A percentile compares a stretch with the other conserved stretches of the same genome.
Evolutionary conservation across 257 asterid species (phyloP).

Genomic region (Handroanthus guayacan): DNA sequence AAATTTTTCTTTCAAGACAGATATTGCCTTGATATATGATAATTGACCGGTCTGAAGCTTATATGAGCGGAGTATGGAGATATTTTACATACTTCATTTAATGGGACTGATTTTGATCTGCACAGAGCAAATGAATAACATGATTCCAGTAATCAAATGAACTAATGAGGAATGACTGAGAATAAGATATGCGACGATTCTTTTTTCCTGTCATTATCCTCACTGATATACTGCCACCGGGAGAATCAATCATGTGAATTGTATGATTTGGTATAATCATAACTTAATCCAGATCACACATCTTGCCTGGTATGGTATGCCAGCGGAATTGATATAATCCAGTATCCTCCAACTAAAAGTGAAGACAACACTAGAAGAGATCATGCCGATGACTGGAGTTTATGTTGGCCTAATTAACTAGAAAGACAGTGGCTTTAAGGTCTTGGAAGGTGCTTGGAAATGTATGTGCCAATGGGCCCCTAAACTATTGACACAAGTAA

Average conservation of each 20-base stretch:
- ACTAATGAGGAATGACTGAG: background rate
- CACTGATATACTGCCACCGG: background rate
- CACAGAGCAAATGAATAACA: background rate
- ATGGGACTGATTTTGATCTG: background rate
- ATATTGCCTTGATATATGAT: background rate
- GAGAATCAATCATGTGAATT: background rate
- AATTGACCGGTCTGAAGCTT: background rate
- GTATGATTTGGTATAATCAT: background rate
- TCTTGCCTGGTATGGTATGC: conserved; percentile 4
- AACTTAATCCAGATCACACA: background rate
- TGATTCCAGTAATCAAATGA: conserved; percentile 1
- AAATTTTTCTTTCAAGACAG: background rate
- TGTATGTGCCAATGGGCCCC: conserved; percentile 8
- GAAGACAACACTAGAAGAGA: background rate
- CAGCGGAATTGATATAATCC: background rate
- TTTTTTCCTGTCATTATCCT: background rate
- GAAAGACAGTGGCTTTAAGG: background rate
- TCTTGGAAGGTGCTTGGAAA: conserved; percentile 10
- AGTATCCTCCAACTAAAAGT: background rate
- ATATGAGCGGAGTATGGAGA: background rate
- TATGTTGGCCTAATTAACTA: background rate
- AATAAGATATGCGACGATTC: background rate
- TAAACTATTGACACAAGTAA: background rate
- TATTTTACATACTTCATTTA: background rate
- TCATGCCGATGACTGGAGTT: conserved; percentile 4